Evolutionary conservation across 352 stramenopile species (phyloP).

Genomic region (Phytophthora europaea): DNA sequence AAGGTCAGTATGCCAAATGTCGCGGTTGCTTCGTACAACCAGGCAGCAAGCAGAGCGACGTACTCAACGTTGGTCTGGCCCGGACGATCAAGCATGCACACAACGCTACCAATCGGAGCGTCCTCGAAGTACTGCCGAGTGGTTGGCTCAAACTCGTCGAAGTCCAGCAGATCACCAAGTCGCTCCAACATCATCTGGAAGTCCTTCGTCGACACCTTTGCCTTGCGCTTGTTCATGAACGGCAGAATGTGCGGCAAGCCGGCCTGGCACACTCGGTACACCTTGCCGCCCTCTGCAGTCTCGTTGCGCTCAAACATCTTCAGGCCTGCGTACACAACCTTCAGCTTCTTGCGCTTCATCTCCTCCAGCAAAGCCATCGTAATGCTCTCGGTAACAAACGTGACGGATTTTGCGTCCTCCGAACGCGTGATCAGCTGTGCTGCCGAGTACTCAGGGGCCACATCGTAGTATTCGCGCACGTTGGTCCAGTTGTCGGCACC

Average conservation of each 20-base stretch:
- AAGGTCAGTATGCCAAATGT: conserved; percentile 17
- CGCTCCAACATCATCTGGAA: conserved; percentile 91
- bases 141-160: conserved; percentile 78
- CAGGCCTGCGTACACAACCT: conserved; percentile 93
- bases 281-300: conserved; percentile 65
- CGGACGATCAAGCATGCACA: conserved; percentile 75
- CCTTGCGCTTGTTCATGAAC: conserved; percentile 80
- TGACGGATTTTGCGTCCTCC: conserved; percentile 87
- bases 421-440: conserved; percentile 90
- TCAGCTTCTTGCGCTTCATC: conserved; percentile 90
- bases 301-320: conserved; percentile 95
- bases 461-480: conserved; percentile 84
- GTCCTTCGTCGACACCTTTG: conserved; percentile 67
- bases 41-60: conserved; percentile 25
- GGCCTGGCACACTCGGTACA: conserved; percentile 92
- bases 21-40: background rate
- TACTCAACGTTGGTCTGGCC: conserved; percentile 76
- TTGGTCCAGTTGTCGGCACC: conserved; percentile 60
- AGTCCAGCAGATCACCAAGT: conserved; percentile 85
- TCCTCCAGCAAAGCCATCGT: conserved; percentile 81
- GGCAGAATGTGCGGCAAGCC: conserved; percentile 88
- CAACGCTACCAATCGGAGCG: conserved; percentile 78
- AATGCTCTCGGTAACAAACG: conserved; percentile 89
- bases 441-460: conserved; percentile 72
- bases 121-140: conserved; percentile 63